phyloP scores from a whole-genome alignment of 768 basidiomycete genomes.

The Leccinum uliginosum region DNA sequence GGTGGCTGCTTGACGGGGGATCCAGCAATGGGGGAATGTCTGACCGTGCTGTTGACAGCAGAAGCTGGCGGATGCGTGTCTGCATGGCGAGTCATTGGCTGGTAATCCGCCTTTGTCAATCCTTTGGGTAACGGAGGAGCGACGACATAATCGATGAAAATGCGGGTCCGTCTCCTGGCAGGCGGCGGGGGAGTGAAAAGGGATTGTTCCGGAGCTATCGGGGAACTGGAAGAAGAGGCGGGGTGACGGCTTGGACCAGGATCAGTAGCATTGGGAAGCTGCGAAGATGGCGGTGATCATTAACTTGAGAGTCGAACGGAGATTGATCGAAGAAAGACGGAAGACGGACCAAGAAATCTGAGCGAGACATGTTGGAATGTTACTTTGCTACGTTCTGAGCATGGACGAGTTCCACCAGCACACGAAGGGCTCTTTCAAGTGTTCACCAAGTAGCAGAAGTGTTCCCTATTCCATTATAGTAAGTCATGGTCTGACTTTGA shows the following conservation, averaged over 20 bases:
- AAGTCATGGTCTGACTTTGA: background rate
- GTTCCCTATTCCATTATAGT: background rate
- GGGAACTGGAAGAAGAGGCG: conserved; percentile 5
- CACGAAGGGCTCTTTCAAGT: background rate
- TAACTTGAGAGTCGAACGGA: background rate
- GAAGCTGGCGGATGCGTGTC: background rate
- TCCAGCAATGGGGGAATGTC: background rate
- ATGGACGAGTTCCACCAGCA: background rate
- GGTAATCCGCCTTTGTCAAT: conserved; percentile 19
- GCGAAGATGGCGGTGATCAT: conserved; percentile 1
- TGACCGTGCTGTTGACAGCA: background rate
- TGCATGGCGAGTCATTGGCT: background rate
- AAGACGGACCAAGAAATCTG: conserved; percentile 18
- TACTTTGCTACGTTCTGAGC: background rate
- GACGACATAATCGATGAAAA: conserved; percentile 15
- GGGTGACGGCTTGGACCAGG: conserved; percentile 6
- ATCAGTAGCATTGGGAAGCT: conserved; percentile 1
- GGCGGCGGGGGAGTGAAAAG: conserved; percentile 30
- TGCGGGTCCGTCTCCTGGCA: conserved; percentile 7
- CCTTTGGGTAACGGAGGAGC: conserved; percentile 23
- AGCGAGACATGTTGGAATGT: conserved; percentile 10
- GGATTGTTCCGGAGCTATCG: conserved; percentile 11
- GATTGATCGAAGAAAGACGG: background rate
- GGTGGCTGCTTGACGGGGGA: background rate
- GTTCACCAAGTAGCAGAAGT: too few relatives aligned